These are phyloP conservation scores for Infundibulicybe gibba DNA, from an alignment of 768 basidiomycete genomes.

Conservation along the genomic window DNA sequence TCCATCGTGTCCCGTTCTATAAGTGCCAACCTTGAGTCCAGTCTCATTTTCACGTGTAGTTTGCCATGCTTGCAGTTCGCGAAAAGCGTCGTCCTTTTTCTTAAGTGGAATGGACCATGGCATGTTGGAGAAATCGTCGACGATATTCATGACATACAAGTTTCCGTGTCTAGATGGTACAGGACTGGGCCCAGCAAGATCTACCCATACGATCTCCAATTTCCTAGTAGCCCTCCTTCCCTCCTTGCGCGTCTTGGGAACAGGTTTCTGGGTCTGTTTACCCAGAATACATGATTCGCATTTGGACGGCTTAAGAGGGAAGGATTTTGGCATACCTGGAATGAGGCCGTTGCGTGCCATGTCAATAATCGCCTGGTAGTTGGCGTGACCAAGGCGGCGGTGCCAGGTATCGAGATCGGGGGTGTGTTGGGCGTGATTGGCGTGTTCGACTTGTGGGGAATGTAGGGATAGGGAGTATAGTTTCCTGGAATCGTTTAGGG, in stretches of 20 bases:
- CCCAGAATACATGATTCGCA: slow-evolving; percentile 12
- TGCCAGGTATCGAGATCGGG: slow-evolving; percentile 13
- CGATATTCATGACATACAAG: no score
- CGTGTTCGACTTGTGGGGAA: slow-evolving; percentile 1
- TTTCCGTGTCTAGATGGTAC: background rate
- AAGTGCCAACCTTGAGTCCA: no score
- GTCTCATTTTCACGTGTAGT: no score
- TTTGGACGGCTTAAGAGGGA: slow-evolving; percentile 4
- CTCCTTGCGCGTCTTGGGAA: slow-evolving; percentile 7
- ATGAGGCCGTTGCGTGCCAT: slow-evolving; percentile 3
- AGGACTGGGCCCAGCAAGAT: slow-evolving; percentile 9
- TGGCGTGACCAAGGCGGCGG: slow-evolving; percentile 11
- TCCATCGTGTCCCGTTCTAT: no score
- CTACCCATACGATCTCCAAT: slow-evolving; percentile 8
- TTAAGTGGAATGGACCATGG: no score
- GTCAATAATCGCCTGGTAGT: slow-evolving; percentile 5
- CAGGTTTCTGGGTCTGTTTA: slow-evolving; percentile 11
- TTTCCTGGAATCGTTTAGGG: background rate
- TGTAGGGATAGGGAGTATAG: slow-evolving; percentile 5
- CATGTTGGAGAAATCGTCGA: no score
- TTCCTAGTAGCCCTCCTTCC: slow-evolving; percentile 1
- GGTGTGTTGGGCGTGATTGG: background rate
- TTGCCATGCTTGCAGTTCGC: no score
- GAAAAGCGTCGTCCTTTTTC: no score
- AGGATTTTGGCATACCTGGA: slow-evolving; percentile 12